A percentile compares a stretch with the other conserved stretches of the same genome.
Evolutionary conservation across 352 stramenopile species (phyloP).

Genomic region (Blastocystis sp.): DNA sequence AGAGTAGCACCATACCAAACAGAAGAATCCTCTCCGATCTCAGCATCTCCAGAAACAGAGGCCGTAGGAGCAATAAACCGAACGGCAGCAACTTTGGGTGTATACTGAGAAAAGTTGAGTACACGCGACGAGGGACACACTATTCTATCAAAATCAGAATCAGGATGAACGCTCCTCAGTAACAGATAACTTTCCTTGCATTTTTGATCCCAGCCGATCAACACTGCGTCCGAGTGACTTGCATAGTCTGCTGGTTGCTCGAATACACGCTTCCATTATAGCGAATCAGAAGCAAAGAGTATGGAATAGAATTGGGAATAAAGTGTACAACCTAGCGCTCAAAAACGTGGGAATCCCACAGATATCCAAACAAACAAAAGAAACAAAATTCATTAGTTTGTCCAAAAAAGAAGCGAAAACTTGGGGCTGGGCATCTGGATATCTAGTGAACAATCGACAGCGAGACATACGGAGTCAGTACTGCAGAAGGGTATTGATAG

Average conservation of each 20-base stretch:
- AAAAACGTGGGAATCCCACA: no score
- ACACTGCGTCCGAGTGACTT: neutral
- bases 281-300: neutral
- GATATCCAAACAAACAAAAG: neutral
- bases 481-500: neutral
- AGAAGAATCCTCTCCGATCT: slow-evolving; percentile 83
- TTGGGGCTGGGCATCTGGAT: slow-evolving; percentile 23
- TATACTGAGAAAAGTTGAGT: neutral
- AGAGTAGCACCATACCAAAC: slow-evolving; percentile 92
- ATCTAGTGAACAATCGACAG: neutral
- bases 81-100: slow-evolving; percentile 75
- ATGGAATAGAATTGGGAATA: no score
- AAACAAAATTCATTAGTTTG: neutral
- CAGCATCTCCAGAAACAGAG: slow-evolving; percentile 85
- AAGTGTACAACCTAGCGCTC: no score
- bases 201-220: slow-evolving; percentile 21
- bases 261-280: slow-evolving; percentile 37
- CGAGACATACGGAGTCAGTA: neutral
- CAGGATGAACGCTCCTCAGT: neutral
- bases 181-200: neutral
- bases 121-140: slow-evolving; percentile 7
- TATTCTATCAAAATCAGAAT: neutral
- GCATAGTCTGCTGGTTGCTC: neutral
- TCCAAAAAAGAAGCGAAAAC: neutral
- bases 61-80: slow-evolving; percentile 87